A percentile compares a stretch with the other conserved stretches of the same genome.
These are phyloP conservation scores for Ceratocystis eucalypticola DNA, from an alignment of 2,329 filamentous ascomycete species.

Conservation along the genomic window DNA sequence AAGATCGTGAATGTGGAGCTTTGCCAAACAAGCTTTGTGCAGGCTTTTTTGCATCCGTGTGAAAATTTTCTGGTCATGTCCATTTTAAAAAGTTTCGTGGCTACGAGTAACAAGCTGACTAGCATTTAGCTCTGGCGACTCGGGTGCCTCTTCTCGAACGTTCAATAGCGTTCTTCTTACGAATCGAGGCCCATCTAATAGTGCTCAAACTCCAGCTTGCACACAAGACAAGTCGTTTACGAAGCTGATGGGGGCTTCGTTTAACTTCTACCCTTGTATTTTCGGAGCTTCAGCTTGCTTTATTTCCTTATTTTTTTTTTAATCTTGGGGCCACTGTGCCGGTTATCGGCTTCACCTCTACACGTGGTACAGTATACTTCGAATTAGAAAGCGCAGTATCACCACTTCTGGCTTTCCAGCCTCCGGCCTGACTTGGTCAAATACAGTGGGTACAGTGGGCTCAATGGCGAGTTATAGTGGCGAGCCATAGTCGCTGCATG, in stretches of 20 bases:
- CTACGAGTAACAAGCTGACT: too few relatives aligned
- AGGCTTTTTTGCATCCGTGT: background rate
- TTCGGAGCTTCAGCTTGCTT: background rate
- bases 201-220: background rate
- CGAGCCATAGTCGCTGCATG: background rate
- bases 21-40: background rate
- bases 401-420: background rate
- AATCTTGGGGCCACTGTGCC: background rate
- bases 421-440: background rate
- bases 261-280: too few relatives aligned
- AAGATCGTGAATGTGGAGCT: background rate
- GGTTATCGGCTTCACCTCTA: background rate
- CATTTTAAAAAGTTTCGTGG: background rate
- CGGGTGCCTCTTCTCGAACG: too few relatives aligned
- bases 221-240: too few relatives aligned
- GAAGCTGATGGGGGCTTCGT: too few relatives aligned
- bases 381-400: background rate
- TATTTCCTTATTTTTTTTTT: background rate
- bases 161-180: background rate
- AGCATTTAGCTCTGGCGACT: too few relatives aligned
- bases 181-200: background rate
- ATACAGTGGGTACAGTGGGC: background rate
- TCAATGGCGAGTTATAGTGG: background rate
- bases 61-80: constrained; percentile 5
- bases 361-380: background rate